Evolutionary conservation across 306 rosid genomes (phyloP).

Genomic region (Dryas drummondii): DNA sequence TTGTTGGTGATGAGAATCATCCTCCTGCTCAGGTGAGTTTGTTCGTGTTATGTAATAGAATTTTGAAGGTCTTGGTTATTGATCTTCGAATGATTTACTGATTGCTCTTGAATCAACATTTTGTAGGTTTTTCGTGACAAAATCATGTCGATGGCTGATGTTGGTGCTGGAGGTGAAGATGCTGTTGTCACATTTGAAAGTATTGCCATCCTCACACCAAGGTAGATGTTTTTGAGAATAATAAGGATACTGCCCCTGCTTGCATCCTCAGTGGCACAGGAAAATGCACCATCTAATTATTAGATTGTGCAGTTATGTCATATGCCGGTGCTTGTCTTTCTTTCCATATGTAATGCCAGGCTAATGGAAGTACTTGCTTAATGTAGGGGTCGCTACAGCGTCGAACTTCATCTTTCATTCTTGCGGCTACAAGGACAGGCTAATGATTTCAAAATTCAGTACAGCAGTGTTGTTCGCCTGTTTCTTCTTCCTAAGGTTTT

Average conservation of each 20-base stretch:
- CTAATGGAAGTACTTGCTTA: constrained; percentile 33
- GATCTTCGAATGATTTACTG: constrained; percentile 23
- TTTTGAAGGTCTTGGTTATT: background rate
- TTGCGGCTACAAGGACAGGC: constrained; percentile 96
- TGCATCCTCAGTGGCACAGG: background rate
- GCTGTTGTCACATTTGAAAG: constrained; percentile 98
- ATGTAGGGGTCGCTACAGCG: constrained; percentile 94
- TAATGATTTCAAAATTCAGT: constrained; percentile 96
- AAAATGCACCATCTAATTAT: constrained; percentile 10
- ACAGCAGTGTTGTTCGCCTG: constrained; percentile 93
- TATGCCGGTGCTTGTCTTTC: constrained; percentile 7
- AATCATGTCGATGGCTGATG: constrained; percentile 94
- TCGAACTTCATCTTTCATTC: constrained; percentile 93
- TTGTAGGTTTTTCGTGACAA: constrained; percentile 89
- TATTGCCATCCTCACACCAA: constrained; percentile 97
- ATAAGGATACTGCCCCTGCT: background rate
- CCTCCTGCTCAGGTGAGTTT: constrained; percentile 91
- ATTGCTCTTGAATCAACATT: constrained; percentile 20
- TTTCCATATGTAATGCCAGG: background rate
- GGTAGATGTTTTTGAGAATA: constrained; percentile 42
- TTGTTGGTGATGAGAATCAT: constrained; percentile 86
- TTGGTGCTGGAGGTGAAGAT: constrained; percentile 89
- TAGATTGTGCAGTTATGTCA: constrained; percentile 12
- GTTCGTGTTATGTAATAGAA: constrained; percentile 6
- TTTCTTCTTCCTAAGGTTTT: constrained; percentile 98